phyloP scores from a whole-genome alignment of 2,329 filamentous ascomycete genomes.

The Cytospora piceae region DNA sequence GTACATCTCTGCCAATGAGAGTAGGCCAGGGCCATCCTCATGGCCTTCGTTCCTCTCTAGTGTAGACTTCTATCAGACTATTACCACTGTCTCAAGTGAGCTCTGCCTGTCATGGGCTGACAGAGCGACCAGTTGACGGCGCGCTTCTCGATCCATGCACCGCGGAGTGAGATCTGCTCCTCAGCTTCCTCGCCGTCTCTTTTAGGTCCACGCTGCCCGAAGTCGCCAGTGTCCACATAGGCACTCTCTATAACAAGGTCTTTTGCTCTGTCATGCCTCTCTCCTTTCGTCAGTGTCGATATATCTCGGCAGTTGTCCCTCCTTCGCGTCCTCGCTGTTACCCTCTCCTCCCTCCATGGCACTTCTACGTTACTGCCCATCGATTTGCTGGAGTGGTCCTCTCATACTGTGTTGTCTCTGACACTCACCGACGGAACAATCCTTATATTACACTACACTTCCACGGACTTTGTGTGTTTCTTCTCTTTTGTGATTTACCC shows the following conservation, averaged over 20 bases:
- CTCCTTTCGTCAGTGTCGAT: conserved; percentile 1
- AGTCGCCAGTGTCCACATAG: neutral
- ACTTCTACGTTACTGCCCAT: neutral
- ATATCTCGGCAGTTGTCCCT: conserved; percentile 19
- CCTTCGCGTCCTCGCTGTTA: neutral
- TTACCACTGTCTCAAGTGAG: conserved; percentile 30
- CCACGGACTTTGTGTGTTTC: conserved; percentile 6
- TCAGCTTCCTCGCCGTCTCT: conserved; percentile 13
- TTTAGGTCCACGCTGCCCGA: conserved; percentile 1
- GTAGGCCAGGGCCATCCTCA: conserved; percentile 6
- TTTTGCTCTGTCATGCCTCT: neutral
- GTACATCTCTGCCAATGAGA: neutral
- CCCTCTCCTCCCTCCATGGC: neutral
- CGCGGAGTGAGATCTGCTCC: conserved; percentile 23
- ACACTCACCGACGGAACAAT: conserved; percentile 7
- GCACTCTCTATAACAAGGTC: conserved; percentile 20
- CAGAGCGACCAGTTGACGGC: conserved; percentile 10
- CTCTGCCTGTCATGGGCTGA: conserved; percentile 26
- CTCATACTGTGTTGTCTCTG: neutral
- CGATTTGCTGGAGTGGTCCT: neutral
- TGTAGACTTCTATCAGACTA: conserved; percentile 20
- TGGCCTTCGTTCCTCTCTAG: conserved; percentile 2
- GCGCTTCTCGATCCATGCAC: conserved; percentile 21
- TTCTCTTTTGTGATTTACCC: conserved; percentile 11
- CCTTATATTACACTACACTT: conserved; percentile 6